Evolutionary conservation across 352 stramenopile species (phyloP).

Genomic region (Aphanomyces cochlioides): DNA sequence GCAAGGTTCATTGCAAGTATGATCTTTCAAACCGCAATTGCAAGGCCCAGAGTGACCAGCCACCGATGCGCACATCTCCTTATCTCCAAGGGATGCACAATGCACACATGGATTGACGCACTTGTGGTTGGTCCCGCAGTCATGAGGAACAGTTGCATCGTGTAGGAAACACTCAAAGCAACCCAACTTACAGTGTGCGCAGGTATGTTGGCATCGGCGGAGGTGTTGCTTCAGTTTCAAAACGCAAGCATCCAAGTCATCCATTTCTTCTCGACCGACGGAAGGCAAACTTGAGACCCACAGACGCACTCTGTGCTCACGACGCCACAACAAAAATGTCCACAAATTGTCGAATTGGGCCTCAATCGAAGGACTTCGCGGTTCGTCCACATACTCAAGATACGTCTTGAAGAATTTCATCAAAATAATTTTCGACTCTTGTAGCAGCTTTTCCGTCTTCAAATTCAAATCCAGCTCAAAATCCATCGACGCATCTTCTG

Average conservation of each 20-base stretch:
- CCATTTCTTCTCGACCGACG: constrained; percentile 39
- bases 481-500: not conserved
- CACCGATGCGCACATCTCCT: constrained; percentile 45
- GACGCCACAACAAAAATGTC: constrained; percentile 53
- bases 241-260: constrained; percentile 47
- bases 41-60: constrained; percentile 63
- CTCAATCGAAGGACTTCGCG: constrained; percentile 26
- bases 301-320: constrained; percentile 34
- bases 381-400: constrained; percentile 2
- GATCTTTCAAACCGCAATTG: constrained; percentile 55
- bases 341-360: constrained; percentile 57
- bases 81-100: constrained; percentile 38
- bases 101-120: constrained; percentile 51
- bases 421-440: not conserved
- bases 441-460: not conserved
- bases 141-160: constrained; percentile 33
- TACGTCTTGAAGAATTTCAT: not conserved
- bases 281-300: constrained; percentile 46
- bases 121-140: constrained; percentile 51
- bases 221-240: constrained; percentile 56
- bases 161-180: constrained; percentile 61
- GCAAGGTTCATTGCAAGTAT: constrained; percentile 58
- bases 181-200: constrained; percentile 47
- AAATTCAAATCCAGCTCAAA: constrained; percentile 19
- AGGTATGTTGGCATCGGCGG: constrained; percentile 55